Conservation (phyloP, 805 yeast genomes). For the Wickerhamomyces kurtzmanii region DNA sequence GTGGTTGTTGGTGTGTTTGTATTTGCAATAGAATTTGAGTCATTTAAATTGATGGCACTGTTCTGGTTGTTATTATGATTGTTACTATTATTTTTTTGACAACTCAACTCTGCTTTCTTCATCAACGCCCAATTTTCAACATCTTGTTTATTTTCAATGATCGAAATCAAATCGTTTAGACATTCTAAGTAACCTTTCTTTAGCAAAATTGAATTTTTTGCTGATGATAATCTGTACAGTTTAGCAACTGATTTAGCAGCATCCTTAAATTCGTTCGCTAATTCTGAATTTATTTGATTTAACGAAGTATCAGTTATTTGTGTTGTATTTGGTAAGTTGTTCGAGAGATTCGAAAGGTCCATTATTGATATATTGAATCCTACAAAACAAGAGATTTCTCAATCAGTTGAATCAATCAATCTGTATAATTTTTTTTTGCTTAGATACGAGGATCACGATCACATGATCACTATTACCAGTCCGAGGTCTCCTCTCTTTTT, state of each 20-base stretch:
- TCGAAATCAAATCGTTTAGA: constrained; percentile 41
- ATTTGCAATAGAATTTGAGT: not conserved
- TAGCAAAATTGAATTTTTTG: constrained; percentile 32
- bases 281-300: constrained; percentile 35
- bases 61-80: constrained; percentile 1
- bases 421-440: too few species aligned
- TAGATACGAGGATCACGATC: too few species aligned
- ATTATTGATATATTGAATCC: constrained; percentile 15
- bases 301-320: constrained; percentile 39
- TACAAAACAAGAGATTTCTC: not conserved
- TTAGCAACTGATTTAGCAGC: constrained; percentile 69
- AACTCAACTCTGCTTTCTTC: constrained; percentile 31
- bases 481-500: too few species aligned
- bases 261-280: constrained; percentile 54
- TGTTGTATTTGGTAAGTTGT: constrained; percentile 41
- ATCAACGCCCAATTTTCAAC: constrained; percentile 43
- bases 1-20: not conserved
- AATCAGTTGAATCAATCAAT: not conserved
- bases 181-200: constrained; percentile 56
- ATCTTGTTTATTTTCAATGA: constrained; percentile 28
- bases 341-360: constrained; percentile 57
- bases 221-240: constrained; percentile 47
- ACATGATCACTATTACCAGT: too few species aligned
- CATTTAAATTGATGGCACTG: not conserved
- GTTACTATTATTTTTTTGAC: constrained; percentile 1